Evolutionary conservation across 75 land plant genomes (phyloP), one percentile per base, ranked within the genome.

Genomic region (Azolla pinnata): DNA sequence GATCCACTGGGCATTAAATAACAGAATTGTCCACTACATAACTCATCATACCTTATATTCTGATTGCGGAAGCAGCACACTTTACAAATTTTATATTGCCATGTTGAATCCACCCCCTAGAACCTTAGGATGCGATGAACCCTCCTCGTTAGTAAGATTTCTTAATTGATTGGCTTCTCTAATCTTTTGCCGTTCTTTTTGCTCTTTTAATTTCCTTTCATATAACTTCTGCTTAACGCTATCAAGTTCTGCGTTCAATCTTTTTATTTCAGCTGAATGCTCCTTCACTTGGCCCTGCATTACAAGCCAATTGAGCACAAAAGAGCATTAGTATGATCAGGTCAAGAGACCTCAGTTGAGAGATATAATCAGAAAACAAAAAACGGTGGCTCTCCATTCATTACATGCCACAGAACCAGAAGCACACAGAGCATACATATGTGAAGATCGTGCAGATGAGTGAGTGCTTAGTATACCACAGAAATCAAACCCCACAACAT

Each of bases 221-320:
- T 44, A 63, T 28, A 49, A 63, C 65, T 63, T 63, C 12, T 50
- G 46, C 31, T 63, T 63, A 4, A 63, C 65, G 9, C 12, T 5
- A 28, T 63, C 65, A 63, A 63, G 46, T 26, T 63, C 65, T 2
- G 33, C 53, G 18, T 49, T 63, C 14, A 63, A 46, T 23, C 49
- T 42, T 35, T 51, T 47, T 9, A 63, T 63, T 47, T 63, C 65
- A 29, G 30, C 32, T 19, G 49, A 50, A 7, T 26, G 29, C 29
- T 46, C 65, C 21, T 29, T 44, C 1, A 50, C 65, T 63, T 63
- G 65, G 14, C 55, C 55, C 65, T 63, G 65, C 30, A 25, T 16
- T 29, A 40, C 2, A 28, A 59, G 23, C 16, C n/a, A n/a, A 19
- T 14, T 56, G 29, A 56, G 4, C 8, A 23, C 17, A 24, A 10